Conservation (phyloP, 768 basidiomycete genomes). For the Macrolepiota dolichaula region DNA sequence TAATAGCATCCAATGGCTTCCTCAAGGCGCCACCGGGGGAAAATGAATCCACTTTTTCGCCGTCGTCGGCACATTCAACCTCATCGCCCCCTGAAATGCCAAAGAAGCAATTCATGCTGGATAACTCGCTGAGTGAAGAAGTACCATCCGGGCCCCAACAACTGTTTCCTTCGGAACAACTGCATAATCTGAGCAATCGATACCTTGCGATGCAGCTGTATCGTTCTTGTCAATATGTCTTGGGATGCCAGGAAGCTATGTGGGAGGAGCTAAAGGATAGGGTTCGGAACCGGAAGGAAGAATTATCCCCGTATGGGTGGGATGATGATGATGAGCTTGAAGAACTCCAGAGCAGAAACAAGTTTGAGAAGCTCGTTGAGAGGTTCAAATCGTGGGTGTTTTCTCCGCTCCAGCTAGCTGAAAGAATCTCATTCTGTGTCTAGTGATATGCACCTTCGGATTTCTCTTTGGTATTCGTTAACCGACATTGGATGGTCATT, state of each 20-base stretch:
- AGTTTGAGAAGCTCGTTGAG: constrained; percentile 58
- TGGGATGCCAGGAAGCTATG: constrained; percentile 72
- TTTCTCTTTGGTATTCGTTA: constrained; percentile 63
- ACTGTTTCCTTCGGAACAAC: constrained; percentile 37
- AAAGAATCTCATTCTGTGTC: background rate
- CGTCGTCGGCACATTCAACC: constrained; percentile 14
- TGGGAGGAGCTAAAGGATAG: constrained; percentile 71
- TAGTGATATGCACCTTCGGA: constrained; percentile 65
- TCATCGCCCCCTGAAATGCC: constrained; percentile 15
- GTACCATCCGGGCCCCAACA: constrained; percentile 28
- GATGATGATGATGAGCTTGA: constrained; percentile 63
- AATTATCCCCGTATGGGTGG: constrained; percentile 63
- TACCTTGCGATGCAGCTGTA: constrained; percentile 72
- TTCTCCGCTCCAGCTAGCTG: background rate
- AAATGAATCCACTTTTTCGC: background rate
- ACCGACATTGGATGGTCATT: constrained; percentile 55
- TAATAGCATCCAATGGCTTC: constrained; percentile 12
- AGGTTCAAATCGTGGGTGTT: constrained; percentile 44
- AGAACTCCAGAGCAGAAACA: constrained; percentile 51
- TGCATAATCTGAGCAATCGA: constrained; percentile 49
- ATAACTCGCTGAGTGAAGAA: constrained; percentile 44
- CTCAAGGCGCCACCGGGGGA: background rate
- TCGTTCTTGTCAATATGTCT: constrained; percentile 54
- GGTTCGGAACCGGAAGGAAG: constrained; percentile 51
- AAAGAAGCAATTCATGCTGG: constrained; percentile 40